Evolutionary conservation across 768 basidiomycete genomes (phyloP).

Genomic region (Lepiota brunneoincarnata): DNA sequence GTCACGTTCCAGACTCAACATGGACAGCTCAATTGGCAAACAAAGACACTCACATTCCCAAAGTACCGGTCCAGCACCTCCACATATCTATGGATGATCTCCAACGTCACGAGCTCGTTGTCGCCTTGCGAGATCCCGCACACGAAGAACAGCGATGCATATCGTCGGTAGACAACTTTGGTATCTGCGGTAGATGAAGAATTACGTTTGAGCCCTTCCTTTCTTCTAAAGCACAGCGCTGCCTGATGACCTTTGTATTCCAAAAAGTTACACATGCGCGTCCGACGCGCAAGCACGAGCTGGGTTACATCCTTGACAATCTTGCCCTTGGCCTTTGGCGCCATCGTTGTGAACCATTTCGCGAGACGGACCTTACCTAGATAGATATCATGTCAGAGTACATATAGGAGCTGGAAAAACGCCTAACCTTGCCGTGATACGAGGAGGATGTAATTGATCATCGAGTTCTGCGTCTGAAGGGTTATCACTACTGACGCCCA

Average conservation of each 20-base stretch:
- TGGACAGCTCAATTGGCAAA: slow-evolving; percentile 71
- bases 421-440: slow-evolving; percentile 90
- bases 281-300: slow-evolving; percentile 90
- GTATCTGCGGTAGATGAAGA: slow-evolving; percentile 43
- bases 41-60: slow-evolving; percentile 67
- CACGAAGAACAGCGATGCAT: slow-evolving; percentile 96
- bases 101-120: slow-evolving; percentile 92
- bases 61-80: slow-evolving; percentile 93
- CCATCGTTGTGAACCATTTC: slow-evolving; percentile 97
- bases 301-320: slow-evolving; percentile 99
- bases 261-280: slow-evolving; percentile 97
- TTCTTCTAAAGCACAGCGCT: background rate
- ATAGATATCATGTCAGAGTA: slow-evolving; percentile 3
- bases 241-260: slow-evolving; percentile 88
- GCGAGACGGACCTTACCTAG: slow-evolving; percentile 94
- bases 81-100: slow-evolving; percentile 94
- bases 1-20: slow-evolving; percentile 70
- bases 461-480: slow-evolving; percentile 21
- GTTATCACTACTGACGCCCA: background rate
- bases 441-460: slow-evolving; percentile 98
- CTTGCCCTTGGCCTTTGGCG: slow-evolving; percentile 88
- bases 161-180: slow-evolving; percentile 94
- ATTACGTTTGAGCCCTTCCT: background rate
- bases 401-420: slow-evolving; percentile 6
- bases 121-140: slow-evolving; percentile 82